phyloP scores from a whole-genome alignment of 1,284 basidiomycete species.

The Leccinum brunneo-olivaceum region DNA sequence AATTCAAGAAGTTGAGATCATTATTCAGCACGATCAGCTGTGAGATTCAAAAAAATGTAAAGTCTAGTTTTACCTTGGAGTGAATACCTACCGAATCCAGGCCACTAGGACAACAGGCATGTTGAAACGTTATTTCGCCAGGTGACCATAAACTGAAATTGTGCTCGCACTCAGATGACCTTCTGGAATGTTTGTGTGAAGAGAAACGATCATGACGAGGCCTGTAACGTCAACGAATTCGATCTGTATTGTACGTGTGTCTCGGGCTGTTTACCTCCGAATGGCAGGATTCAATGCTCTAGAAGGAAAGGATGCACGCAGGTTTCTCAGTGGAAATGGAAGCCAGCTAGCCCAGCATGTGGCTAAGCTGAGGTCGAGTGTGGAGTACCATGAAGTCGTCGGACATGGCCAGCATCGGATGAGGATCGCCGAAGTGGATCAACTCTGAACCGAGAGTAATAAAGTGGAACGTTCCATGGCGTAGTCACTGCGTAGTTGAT shows the following conservation, averaged over 20 bases:
- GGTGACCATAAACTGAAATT: not conserved
- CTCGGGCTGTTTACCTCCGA: too few species aligned
- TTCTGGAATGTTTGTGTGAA: not conserved
- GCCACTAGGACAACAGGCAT: not conserved
- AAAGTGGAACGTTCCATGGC: too few species aligned
- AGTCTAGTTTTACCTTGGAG: too few species aligned
- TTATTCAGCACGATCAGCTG: not conserved
- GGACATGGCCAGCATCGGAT: slow-evolving; percentile 1
- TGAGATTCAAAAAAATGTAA: not conserved
- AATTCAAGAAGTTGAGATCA: not conserved
- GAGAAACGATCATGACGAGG: too few species aligned
- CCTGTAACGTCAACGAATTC: too few species aligned
- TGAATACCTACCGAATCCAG: too few species aligned
- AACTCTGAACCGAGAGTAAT: slow-evolving; percentile 12
- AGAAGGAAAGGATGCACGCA: not conserved
- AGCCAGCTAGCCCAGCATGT: not conserved
- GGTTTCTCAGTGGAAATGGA: slow-evolving; percentile 1
- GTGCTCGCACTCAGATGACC: not conserved
- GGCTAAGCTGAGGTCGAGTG: not conserved
- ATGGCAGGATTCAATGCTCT: not conserved
- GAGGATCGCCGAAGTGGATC: slow-evolving; percentile 10
- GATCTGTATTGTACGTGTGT: too few species aligned
- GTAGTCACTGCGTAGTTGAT: too few species aligned
- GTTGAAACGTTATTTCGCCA: not conserved
- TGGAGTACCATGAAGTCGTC: not conserved